Evolutionary conservation across 2,329 filamentous ascomycete species (phyloP).

Genomic region (Stachybotrys chartarum): DNA sequence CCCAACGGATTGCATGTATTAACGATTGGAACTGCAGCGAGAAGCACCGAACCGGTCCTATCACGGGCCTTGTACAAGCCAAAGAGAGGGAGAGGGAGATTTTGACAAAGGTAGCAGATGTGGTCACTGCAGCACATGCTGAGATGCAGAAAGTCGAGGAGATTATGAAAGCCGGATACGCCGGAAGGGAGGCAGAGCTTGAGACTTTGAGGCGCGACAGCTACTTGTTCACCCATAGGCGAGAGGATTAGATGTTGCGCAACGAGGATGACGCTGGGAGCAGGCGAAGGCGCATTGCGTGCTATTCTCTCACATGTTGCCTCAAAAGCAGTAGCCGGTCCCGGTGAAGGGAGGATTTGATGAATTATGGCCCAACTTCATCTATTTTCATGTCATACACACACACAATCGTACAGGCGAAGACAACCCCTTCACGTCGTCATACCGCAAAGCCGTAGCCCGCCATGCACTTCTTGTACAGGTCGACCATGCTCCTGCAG

Average conservation of each 20-base stretch:
- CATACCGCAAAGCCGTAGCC: conserved; percentile 79
- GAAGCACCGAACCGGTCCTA: not conserved
- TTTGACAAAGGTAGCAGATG: conserved; percentile 17
- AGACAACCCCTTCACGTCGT: conserved; percentile 2
- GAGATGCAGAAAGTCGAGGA: conserved; percentile 15
- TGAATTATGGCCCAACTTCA: not conserved
- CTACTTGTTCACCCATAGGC: not conserved
- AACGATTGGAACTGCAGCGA: not conserved
- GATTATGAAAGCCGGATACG: conserved; percentile 21
- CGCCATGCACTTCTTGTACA: conserved; percentile 88
- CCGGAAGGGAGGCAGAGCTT: conserved; percentile 17
- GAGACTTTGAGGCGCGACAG: not conserved
- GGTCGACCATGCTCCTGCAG: conserved; percentile 73
- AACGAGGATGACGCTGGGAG: too few species aligned
- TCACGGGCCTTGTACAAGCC: conserved; percentile 12
- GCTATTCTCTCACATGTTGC: too few species aligned
- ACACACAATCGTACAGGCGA: not conserved
- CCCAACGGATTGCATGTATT: not conserved
- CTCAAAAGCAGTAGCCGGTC: too few species aligned
- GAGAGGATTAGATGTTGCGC: too few species aligned
- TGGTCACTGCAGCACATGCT: conserved; percentile 11
- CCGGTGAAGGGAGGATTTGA: not conserved
- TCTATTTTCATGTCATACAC: not conserved
- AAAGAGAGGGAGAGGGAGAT: conserved; percentile 15
- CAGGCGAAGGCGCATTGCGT: too few species aligned